Evolutionary conservation across 805 yeast species (phyloP).

Genomic region (Hanseniaspora clermontiae): DNA sequence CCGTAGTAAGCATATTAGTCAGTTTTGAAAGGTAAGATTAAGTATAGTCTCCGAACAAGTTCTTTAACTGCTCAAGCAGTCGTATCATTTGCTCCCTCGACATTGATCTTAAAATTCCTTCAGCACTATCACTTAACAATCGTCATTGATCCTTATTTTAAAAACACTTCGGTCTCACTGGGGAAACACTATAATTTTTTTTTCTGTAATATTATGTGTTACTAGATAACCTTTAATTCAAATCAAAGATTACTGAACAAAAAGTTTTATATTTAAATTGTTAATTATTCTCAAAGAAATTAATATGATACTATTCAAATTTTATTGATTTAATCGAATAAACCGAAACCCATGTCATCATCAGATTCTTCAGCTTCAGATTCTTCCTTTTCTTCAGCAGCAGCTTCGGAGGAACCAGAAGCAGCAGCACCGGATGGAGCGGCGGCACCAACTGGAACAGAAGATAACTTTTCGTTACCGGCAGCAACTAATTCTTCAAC

Average conservation of each 20-base stretch:
- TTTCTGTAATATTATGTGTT: background rate
- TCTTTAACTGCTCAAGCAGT: too few species aligned
- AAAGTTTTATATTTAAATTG: background rate
- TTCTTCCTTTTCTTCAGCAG: conserved; percentile 59
- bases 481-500: conserved; percentile 80
- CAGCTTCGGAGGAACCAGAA: conserved; percentile 59
- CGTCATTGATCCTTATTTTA: too few species aligned
- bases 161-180: too few species aligned
- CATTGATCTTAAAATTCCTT: too few species aligned
- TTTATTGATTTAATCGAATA: conserved; percentile 69
- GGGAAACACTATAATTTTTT: background rate
- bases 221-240: background rate
- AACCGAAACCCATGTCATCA: conserved; percentile 90
- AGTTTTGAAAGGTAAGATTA: too few species aligned
- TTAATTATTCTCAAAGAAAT: background rate
- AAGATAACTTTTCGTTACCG: conserved; percentile 92
- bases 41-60: too few species aligned
- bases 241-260: background rate
- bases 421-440: conserved; percentile 66
- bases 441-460: conserved; percentile 97
- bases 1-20: too few species aligned
- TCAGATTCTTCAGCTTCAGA: conserved; percentile 53
- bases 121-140: too few species aligned
- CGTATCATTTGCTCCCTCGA: too few species aligned
- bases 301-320: background rate